Base-by-base conservation (phyloP, 1,284 basidiomycete genomes). In the Ustilago loliicola region DNA sequence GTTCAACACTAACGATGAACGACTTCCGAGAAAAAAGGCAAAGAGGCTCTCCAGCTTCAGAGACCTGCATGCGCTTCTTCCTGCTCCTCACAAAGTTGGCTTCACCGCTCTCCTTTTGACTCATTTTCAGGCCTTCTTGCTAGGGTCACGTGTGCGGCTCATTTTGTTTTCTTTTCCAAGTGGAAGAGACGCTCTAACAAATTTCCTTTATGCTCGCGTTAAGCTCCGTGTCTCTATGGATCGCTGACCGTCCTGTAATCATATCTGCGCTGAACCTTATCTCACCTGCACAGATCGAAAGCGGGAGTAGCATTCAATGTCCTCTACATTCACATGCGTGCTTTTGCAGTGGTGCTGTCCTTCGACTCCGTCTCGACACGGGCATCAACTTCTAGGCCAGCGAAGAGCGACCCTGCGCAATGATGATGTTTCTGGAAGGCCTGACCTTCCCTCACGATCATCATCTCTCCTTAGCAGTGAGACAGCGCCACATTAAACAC, bases 61-160 rank as follows among this genome's bases (percentile, higher is more conserved):
- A 40, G 38, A 25, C 36, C 27, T 51, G 48, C 58, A 60, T 61
- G 38, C 47, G 51, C 60, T 61, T 54, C 40, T 47, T 61, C 29
- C 40, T 8, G 42, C 15, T 25, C 62, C n/a, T n/a, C n/a, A n/a
- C n/a, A n/a, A n/a, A n/a, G n/a, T n/a, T n/a, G n/a, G n/a, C n/a
- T n/a, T n/a, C n/a, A n/a, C n/a, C n/a, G n/a, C n/a, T 48, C 32
- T 47, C 55, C 23, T 59, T 60, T 61, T 61, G 68, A 71, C 48
- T 71, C 68, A 70, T 61, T 61, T 60, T 52, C 48, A 10, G 8
- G 38, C 27, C 30, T 38, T 48, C 42, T 19, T 53, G 63, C 48
- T 42, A 54, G 50, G 66, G 66, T 62, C 51, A 11, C 21, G 21
- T 38, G 34, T 55, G 36, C 19, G 13, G 1, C 9, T 29, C 59